Evolutionary conservation across 2,329 filamentous ascomycete genomes (phyloP).

Genomic region (Aspergillus cejpii): DNA sequence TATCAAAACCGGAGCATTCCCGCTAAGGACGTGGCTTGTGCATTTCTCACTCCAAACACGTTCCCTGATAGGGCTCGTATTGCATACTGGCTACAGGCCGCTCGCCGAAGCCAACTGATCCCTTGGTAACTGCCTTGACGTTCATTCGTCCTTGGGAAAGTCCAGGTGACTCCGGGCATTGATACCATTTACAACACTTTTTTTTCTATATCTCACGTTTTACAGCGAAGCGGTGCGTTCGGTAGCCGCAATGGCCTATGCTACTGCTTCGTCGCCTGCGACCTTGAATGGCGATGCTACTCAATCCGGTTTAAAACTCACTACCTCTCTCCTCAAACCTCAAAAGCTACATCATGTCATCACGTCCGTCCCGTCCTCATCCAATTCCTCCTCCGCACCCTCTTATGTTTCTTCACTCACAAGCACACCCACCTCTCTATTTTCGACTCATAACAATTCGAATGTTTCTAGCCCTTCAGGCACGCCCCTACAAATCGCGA

Average conservation of each 20-base stretch:
- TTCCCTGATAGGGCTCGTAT: constrained; percentile 28
- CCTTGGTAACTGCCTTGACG: constrained; percentile 25
- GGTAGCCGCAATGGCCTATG: constrained; percentile 35
- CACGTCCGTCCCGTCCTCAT: constrained; percentile 24
- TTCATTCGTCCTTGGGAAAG: constrained; percentile 31
- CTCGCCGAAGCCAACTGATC: constrained; percentile 24
- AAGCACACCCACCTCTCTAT: constrained; percentile 26
- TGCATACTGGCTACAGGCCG: constrained; percentile 23
- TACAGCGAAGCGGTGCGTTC: constrained; percentile 29
- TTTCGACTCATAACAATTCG: constrained; percentile 22
- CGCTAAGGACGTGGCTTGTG: constrained; percentile 38
- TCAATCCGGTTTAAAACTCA: constrained; percentile 33
- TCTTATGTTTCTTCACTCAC: constrained; percentile 28
- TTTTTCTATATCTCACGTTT: constrained; percentile 20
- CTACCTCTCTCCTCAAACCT: constrained; percentile 26
- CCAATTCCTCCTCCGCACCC: constrained; percentile 24
- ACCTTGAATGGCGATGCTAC: constrained; percentile 32
- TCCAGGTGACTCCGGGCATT: constrained; percentile 38
- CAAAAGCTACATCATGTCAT: constrained; percentile 34
- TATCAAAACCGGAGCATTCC: constrained; percentile 36
- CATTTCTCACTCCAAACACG: constrained; percentile 28
- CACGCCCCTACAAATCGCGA: constrained; percentile 31
- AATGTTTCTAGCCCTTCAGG: constrained; percentile 32
- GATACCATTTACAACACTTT: constrained; percentile 27
- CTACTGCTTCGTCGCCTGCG: constrained; percentile 31